Conservation (phyloP, 495 filamentous ascomycete species). For the Astrothelium macrocarpum region DNA sequence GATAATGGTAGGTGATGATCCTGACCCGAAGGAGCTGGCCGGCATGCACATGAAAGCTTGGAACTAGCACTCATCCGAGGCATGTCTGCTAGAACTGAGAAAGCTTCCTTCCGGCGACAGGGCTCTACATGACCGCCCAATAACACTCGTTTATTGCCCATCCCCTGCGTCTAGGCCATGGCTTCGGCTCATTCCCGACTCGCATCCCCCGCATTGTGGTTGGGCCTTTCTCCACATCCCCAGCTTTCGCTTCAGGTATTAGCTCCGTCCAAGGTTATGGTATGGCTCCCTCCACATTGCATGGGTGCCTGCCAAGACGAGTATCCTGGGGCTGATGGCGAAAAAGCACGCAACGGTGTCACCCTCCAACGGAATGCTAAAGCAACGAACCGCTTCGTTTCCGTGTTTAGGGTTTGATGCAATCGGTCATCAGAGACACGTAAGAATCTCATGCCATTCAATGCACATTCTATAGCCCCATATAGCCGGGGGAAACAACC, state of each 20-base stretch:
- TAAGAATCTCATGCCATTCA: not conserved
- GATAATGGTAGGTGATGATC: not conserved
- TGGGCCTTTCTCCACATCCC: not conserved
- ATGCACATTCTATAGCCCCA: not conserved
- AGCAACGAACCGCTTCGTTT: not conserved
- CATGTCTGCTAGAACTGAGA: not conserved
- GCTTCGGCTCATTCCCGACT: not conserved
- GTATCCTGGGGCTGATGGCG: not conserved
- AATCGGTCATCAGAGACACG: not conserved
- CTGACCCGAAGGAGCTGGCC: not conserved
- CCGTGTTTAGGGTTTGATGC: not conserved
- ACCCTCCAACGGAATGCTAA: not conserved
- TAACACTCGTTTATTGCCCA: not conserved
- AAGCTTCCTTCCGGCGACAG: not conserved
- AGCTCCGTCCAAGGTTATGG: not conserved
- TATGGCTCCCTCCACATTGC: not conserved
- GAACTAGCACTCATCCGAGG: not conserved
- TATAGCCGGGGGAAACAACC: not conserved
- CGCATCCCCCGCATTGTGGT: constrained; percentile 1
- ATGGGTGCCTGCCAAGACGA: constrained; percentile 3
- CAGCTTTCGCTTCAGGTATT: not conserved
- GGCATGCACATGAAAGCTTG: not conserved
- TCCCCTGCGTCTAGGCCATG: not conserved
- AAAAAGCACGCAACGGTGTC: not conserved
- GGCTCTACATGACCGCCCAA: not conserved